Percentiles rank a stretch among this genome's conserved stretches.
These are phyloP conservation scores for Parastagonospora nodorum DNA, from an alignment of 2,329 filamentous ascomycete species.

Conservation along the genomic window DNA sequence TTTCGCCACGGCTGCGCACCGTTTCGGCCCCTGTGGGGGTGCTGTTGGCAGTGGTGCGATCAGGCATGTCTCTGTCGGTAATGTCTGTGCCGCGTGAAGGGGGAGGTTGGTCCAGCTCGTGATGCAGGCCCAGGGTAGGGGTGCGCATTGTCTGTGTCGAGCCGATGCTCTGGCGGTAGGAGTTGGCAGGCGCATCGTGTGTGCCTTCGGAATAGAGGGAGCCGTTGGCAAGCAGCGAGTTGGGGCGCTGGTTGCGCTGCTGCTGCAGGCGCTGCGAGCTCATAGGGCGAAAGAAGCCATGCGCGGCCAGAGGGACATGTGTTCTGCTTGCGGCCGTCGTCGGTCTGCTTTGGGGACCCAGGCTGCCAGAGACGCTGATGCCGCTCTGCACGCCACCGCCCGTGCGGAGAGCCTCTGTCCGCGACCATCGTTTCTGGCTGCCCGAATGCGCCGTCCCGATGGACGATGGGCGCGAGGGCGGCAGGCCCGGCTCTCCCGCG, in stretches of 20 bases:
- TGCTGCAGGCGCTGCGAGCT: conserved; percentile 93
- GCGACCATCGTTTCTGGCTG: conserved; percentile 58
- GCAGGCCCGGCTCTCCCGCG: conserved; percentile 54
- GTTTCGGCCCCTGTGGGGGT: conserved; percentile 68
- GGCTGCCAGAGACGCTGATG: conserved; percentile 52
- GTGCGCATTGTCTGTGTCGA: conserved; percentile 42
- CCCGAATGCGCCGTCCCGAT: conserved; percentile 46
- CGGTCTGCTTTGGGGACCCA: conserved; percentile 51
- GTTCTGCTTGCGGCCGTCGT: conserved; percentile 76
- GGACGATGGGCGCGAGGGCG: conserved; percentile 53
- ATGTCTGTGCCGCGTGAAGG: conserved; percentile 79
- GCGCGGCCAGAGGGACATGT: conserved; percentile 87
- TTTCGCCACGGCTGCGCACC: conserved; percentile 72
- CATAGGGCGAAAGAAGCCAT: conserved; percentile 95
- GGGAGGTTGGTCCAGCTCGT: conserved; percentile 46
- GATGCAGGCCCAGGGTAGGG: conserved; percentile 39
- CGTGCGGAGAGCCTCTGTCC: conserved; percentile 59
- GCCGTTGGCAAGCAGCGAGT: conserved; percentile 41
- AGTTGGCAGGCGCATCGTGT: conserved; percentile 37
- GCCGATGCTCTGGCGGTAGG: conserved; percentile 45
- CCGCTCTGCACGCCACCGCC: conserved; percentile 42
- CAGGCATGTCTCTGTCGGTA: conserved; percentile 73
- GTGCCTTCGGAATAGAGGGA: conserved; percentile 39
- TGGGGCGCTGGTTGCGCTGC: conserved; percentile 70
- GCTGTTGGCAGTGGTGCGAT: conserved; percentile 73